Percentiles rank a stretch among this genome's conserved stretches.
Conservation (phyloP, 73 alveolate genomes). For the Uronychia binucleata region DNA sequence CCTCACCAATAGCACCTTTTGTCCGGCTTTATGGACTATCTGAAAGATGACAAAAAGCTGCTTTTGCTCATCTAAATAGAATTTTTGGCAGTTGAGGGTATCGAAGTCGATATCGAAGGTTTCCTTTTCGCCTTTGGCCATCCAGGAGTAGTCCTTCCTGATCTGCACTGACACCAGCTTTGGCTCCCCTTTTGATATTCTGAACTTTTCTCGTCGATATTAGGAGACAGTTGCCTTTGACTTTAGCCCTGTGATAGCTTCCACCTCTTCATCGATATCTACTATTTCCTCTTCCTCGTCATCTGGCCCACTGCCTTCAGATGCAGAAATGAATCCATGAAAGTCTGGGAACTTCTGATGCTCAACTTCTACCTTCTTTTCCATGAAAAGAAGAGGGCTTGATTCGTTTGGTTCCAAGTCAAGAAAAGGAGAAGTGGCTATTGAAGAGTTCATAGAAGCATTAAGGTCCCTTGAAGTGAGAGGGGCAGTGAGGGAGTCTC, state of each 20-base stretch:
- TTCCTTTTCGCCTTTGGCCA: conserved; percentile 8
- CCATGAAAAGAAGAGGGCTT: neutral
- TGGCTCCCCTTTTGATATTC: conserved; percentile 26
- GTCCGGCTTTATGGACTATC: conserved; percentile 10
- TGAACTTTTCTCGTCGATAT: conserved; percentile 31
- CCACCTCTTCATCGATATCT: neutral
- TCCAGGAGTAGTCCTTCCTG: neutral
- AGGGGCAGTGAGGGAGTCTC: too few relatives aligned
- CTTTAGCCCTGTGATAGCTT: neutral
- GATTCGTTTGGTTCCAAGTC: neutral
- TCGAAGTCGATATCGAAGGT: conserved; percentile 30
- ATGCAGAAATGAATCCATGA: neutral
- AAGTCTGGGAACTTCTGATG: neutral
- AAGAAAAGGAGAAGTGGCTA: neutral
- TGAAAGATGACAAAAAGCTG: conserved; percentile 26
- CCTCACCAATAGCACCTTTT: conserved; percentile 15
- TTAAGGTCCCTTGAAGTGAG: too few relatives aligned
- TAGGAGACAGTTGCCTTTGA: conserved; percentile 9
- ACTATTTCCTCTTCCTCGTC: neutral
- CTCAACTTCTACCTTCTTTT: conserved; percentile 7
- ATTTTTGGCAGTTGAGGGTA: conserved; percentile 27
- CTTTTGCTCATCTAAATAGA: conserved; percentile 30
- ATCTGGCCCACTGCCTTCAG: neutral
- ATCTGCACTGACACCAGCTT: conserved; percentile 27
- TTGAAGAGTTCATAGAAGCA: too few relatives aligned